Evolutionary conservation across 306 rosid genomes (phyloP).

Genomic region (Gastrolobium bilobum): DNA sequence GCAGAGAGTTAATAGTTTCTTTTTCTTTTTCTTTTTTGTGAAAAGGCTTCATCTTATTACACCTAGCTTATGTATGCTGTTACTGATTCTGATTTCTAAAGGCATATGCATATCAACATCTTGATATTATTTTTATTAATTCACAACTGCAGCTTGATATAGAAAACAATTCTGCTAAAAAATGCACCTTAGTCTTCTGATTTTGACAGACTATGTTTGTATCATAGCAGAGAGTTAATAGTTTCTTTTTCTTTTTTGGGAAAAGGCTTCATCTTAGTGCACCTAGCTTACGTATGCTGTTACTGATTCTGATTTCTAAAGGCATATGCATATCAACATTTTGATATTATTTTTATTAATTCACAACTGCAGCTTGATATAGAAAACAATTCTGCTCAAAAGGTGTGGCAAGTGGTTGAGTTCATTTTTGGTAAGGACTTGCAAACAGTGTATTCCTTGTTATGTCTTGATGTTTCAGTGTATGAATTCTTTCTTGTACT

Average conservation of each 20-base stretch:
- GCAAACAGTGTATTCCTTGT: conserved; percentile 19
- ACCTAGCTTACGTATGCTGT: conserved; percentile 1
- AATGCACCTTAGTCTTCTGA: conserved; percentile 18
- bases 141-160: conserved; percentile 85
- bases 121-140: conserved; percentile 46
- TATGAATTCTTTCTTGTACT: conserved; percentile 25
- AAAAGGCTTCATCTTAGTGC: conserved; percentile 23
- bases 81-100: conserved; percentile 35
- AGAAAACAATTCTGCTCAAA: conserved; percentile 76
- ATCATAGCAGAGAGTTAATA: not conserved
- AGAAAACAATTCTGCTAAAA: conserved; percentile 75
- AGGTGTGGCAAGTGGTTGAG: conserved; percentile 87
- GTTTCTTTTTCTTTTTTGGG: not conserved
- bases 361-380: conserved; percentile 85
- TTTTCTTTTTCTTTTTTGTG: not conserved
- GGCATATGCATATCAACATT: not conserved
- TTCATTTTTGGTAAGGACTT: conserved; percentile 82
- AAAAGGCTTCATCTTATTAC: conserved; percentile 30
- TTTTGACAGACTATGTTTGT: conserved; percentile 31
- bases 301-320: conserved; percentile 35
- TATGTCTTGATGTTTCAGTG: conserved; percentile 11
- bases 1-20: not conserved
- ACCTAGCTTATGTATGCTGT: conserved; percentile 3
- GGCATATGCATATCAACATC: not conserved
- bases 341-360: conserved; percentile 46